Evolutionary conservation across 139 green algal species (phyloP).

Genomic region (Chlamydomonas sp.): DNA sequence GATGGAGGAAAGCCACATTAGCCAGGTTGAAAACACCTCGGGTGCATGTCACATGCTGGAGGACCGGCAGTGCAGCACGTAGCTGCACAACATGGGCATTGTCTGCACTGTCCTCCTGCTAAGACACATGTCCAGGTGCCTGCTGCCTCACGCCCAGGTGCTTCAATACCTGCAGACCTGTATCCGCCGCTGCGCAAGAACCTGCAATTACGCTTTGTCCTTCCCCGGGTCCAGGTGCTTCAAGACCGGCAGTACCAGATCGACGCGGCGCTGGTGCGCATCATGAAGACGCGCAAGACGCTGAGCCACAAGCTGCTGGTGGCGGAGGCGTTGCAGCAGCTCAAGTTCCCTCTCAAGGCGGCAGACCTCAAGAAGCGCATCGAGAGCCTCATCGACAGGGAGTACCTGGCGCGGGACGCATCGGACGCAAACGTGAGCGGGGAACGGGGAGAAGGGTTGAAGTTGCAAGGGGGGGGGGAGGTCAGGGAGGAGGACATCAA

Average conservation of each 20-base stretch:
- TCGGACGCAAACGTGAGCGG: slow-evolving; percentile 71
- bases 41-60: no score
- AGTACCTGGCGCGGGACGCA: slow-evolving; percentile 95
- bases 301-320: slow-evolving; percentile 96
- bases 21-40: no score
- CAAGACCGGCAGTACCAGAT: slow-evolving; percentile 95
- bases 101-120: no score
- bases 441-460: background rate
- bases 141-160: background rate
- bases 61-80: no score
- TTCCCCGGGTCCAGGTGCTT: slow-evolving; percentile 70
- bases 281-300: slow-evolving; percentile 98
- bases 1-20: no score
- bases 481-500: no score
- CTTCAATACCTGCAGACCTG: background rate
- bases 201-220: background rate
- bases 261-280: slow-evolving; percentile 96
- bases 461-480: no score
- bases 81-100: no score
- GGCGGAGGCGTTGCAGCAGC: slow-evolving; percentile 90
- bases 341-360: slow-evolving; percentile 93
- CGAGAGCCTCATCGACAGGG: slow-evolving; percentile 97
- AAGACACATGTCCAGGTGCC: background rate
- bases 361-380: slow-evolving; percentile 98
- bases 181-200: no score